Base-by-base conservation (phyloP, 2,329 filamentous ascomycete genomes). In the Fusarium caatingaense region DNA sequence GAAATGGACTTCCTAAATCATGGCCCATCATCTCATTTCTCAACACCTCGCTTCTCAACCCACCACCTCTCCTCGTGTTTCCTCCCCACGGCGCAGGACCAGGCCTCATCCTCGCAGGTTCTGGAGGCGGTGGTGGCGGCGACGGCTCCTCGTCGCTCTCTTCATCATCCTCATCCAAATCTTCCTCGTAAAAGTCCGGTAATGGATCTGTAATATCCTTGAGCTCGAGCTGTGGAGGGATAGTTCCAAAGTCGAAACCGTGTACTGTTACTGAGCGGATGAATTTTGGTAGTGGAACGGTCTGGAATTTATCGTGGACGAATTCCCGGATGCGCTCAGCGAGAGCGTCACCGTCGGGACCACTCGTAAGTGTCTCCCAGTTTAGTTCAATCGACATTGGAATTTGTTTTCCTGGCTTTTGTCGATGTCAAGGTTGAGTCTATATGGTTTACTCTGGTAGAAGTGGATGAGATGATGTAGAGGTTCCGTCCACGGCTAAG, bases 161-260 rank as follows among this genome's bases (percentile, higher is more conserved):
- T 5, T 77, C 79, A 5, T 78, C 84, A 4, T 78, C 80, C 15
- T 89, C 87, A 15, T 89, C 87, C 40, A 89, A 83, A 27, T 92
- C 89, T 72, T 93, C 90, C 74, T 98, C 96, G 83, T 99, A 99
- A 78, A 99, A 99, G 76, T 99, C 96, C 1, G 94, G 91, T 62
- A 98, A 87, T 3, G 96, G 96, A 78, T 99, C 94, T 74, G 95
- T 97, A 66, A 99, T 94, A 79, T 98, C 96, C 81, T 98, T 98
- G 76, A 99, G 91, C 77, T 97, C 93, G 44, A 99, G 88, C 73
- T 92, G 88, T 3, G 96, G 96, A 41, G 92, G 86, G 51, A 95
- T 89, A 28, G 85, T 89, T 49, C 96, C 96, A 79, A 99, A 98
- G 69, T 95, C 91, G 81, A 99, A 99, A 66, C 93, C 91, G 79